These are phyloP conservation scores for Excoecaria cochinchinensis DNA, from an alignment of 345 rosid genomes.

Conservation along the genomic window DNA sequence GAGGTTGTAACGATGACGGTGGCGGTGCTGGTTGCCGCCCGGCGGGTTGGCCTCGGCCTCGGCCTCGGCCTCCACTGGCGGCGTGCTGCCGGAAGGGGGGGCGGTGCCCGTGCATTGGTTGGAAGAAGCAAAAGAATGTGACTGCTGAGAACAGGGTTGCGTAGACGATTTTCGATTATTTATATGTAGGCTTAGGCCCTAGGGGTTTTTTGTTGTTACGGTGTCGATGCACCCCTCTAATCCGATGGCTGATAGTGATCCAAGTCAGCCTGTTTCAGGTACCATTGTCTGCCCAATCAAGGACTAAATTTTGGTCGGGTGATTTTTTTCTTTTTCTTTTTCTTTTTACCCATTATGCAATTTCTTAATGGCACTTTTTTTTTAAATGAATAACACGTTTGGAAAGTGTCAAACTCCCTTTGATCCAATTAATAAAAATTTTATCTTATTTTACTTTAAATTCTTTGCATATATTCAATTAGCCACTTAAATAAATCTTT, in stretches of 20 bases:
- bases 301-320: no score
- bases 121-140: background rate
- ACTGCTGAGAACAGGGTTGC: background rate
- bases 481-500: no score
- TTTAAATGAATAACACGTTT: no score
- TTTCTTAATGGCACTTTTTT: no score
- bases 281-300: no score
- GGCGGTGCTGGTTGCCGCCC: slow-evolving; percentile 11
- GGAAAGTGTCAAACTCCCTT: no score
- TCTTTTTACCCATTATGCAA: no score
- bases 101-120: slow-evolving; percentile 29
- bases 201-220: background rate
- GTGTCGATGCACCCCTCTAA: background rate
- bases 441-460: no score
- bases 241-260: background rate
- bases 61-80: slow-evolving; percentile 26
- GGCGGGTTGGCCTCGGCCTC: background rate
- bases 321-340: no score
- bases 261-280: no score
- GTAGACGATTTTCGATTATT: background rate
- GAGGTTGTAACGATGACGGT: slow-evolving; percentile 7
- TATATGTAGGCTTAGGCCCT: background rate
- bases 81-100: slow-evolving; percentile 23
- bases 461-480: no score
- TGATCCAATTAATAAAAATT: no score